Percentiles rank a stretch among this genome's conserved stretches.
These are phyloP conservation scores for Byssoonygena ceratinophila DNA, from an alignment of 2,329 filamentous ascomycete genomes.

Conservation along the genomic window DNA sequence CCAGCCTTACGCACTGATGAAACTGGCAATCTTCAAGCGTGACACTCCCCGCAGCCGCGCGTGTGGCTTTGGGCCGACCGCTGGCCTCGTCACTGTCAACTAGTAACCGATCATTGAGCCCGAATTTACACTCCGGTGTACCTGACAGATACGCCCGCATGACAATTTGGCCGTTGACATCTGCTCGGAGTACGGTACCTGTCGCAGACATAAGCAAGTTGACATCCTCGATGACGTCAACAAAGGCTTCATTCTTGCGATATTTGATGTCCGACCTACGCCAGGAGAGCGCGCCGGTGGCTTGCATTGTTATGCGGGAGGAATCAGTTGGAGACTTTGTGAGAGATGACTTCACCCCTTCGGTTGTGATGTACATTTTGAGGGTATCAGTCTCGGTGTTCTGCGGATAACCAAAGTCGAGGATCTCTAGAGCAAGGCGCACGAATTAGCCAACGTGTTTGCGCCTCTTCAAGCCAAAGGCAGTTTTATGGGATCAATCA, in stretches of 20 bases:
- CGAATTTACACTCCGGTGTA: constrained; percentile 97
- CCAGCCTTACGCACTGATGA: constrained; percentile 95
- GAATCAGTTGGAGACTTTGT: constrained; percentile 68
- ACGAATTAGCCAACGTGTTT: not conserved
- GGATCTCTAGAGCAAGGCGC: constrained; percentile 59
- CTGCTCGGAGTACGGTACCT: constrained; percentile 84
- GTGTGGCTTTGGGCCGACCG: constrained; percentile 72
- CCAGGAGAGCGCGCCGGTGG: constrained; percentile 93
- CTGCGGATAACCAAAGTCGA: constrained; percentile 97
- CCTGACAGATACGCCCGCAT: constrained; percentile 97
- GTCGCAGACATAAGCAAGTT: constrained; percentile 99
- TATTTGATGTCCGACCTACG: constrained; percentile 96
- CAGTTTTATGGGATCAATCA: not conserved
- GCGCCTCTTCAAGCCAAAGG: not conserved
- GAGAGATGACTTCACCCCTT: constrained; percentile 81
- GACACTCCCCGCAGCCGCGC: constrained; percentile 88
- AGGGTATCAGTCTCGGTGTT: constrained; percentile 97
- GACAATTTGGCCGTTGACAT: constrained; percentile 93
- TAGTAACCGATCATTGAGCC: constrained; percentile 85
- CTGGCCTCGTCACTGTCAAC: constrained; percentile 59
- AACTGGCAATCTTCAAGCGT: constrained; percentile 97
- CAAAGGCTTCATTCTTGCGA: constrained; percentile 98
- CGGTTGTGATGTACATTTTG: constrained; percentile 99
- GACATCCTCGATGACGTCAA: constrained; percentile 98
- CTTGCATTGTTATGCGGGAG: constrained; percentile 98